Evolutionary conservation across 2,329 filamentous ascomycete species (phyloP).

Genomic region (Dothistroma septosporum): DNA sequence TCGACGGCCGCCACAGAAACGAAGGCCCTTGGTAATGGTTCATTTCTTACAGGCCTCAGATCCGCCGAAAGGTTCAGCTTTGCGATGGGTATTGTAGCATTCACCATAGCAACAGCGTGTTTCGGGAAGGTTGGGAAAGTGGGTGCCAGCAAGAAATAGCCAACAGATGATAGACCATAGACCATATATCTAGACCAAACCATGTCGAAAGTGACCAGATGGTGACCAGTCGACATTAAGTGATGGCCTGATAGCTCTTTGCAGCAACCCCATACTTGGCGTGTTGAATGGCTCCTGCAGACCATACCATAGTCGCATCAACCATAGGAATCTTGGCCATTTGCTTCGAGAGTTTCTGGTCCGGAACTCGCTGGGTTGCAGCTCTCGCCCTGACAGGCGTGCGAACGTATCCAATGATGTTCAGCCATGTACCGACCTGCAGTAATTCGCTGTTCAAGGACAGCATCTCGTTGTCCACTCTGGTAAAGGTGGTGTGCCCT

Average conservation of each 20-base stretch:
- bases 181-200: background rate
- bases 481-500: constrained; percentile 54
- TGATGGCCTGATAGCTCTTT: constrained; percentile 15
- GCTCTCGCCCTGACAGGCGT: constrained; percentile 1
- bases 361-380: background rate
- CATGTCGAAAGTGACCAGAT: background rate
- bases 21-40: constrained; percentile 24
- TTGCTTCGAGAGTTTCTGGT: background rate
- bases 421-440: constrained; percentile 78
- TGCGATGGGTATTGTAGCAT: constrained; percentile 34
- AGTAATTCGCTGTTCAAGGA: constrained; percentile 60
- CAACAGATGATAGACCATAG: background rate
- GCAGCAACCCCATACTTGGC: constrained; percentile 65
- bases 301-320: constrained; percentile 75
- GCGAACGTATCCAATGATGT: constrained; percentile 71
- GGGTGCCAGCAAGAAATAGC: constrained; percentile 22
- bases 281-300: constrained; percentile 67
- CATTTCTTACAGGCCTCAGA: constrained; percentile 38
- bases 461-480: constrained; percentile 68
- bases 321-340: constrained; percentile 40
- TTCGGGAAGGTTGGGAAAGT: constrained; percentile 32
- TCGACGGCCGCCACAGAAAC: constrained; percentile 33
- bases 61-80: constrained; percentile 41
- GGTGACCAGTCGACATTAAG: background rate
- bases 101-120: constrained; percentile 33